Evolutionary conservation across 148 eudicot species (phyloP).

Genomic region (Dysphania ambrosioides): DNA sequence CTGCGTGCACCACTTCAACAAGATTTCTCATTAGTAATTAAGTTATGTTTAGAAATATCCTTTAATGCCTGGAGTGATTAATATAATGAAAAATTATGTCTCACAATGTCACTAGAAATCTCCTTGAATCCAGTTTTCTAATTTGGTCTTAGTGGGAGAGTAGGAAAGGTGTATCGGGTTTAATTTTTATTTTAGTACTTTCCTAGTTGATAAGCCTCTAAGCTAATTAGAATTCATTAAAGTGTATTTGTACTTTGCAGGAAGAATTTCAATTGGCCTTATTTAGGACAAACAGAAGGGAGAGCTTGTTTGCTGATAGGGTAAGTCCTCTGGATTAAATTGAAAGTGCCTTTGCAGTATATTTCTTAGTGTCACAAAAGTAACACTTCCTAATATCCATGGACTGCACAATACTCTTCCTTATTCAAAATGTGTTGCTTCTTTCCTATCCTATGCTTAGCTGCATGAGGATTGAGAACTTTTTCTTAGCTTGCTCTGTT

Average conservation of each 20-base stretch:
- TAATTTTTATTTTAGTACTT: too few species aligned
- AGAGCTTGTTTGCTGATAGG: constrained; percentile 97
- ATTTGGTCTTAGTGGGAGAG: too few species aligned
- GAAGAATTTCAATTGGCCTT: constrained; percentile 93
- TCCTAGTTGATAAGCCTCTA: neutral
- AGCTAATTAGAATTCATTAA: neutral
- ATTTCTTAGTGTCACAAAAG: neutral
- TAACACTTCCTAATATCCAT: neutral
- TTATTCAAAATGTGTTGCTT: neutral
- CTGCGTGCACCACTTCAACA: neutral
- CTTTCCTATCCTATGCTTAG: neutral
- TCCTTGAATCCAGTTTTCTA: too few species aligned
- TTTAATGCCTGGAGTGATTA: neutral
- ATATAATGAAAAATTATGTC: neutral
- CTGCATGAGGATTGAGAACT: neutral
- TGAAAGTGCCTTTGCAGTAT: neutral
- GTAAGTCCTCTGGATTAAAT: constrained; percentile 33
- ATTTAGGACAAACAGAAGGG: constrained; percentile 90
- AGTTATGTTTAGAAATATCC: neutral
- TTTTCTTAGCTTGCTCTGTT: neutral
- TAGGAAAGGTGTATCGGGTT: neutral
- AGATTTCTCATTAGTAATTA: neutral
- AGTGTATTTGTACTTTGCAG: constrained; percentile 35
- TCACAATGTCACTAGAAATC: neutral
- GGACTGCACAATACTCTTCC: neutral